phyloP scores from a whole-genome alignment of 225 moss, liverwort and hornwort genomes.

The Physcomitrellopsis africana region DNA sequence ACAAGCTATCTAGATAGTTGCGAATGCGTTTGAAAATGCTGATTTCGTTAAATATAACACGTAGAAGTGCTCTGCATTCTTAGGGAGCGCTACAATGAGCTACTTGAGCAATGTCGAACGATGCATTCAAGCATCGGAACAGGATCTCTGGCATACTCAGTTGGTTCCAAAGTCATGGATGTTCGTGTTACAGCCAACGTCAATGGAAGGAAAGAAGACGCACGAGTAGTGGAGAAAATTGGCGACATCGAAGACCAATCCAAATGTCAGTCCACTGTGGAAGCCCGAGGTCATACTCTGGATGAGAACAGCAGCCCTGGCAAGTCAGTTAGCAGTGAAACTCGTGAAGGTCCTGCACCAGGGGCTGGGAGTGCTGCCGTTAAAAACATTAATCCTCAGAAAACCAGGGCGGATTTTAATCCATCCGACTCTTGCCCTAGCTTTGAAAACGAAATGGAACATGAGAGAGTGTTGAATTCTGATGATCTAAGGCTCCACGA shows the following conservation, averaged over 20 bases:
- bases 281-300: slow-evolving; percentile 13
- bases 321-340: slow-evolving; percentile 15
- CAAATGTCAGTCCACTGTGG: slow-evolving; percentile 22
- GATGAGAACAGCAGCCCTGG: not conserved
- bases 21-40: too few relatives aligned
- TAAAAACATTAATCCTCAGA: not conserved
- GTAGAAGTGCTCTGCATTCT: slow-evolving; percentile 14
- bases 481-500: slow-evolving; percentile 40
- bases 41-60: not conserved
- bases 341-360: too few relatives aligned
- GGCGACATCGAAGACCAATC: slow-evolving; percentile 23
- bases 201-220: slow-evolving; percentile 29
- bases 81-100: slow-evolving; percentile 81
- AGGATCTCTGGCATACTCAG: slow-evolving; percentile 79
- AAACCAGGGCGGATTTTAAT: not conserved
- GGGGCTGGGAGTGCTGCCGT: too few relatives aligned
- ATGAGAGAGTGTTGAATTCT: slow-evolving; percentile 26
- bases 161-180: slow-evolving; percentile 89
- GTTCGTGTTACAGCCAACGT: slow-evolving; percentile 60
- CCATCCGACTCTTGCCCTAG: not conserved
- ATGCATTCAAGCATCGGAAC: slow-evolving; percentile 93
- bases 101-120: slow-evolving; percentile 77
- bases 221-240: slow-evolving; percentile 21
- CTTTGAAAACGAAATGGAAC: slow-evolving; percentile 16
- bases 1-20: not conserved